phyloP scores from a whole-genome alignment of 2,329 filamentous ascomycete genomes.

The Thielaviopsis ethacetica region DNA sequence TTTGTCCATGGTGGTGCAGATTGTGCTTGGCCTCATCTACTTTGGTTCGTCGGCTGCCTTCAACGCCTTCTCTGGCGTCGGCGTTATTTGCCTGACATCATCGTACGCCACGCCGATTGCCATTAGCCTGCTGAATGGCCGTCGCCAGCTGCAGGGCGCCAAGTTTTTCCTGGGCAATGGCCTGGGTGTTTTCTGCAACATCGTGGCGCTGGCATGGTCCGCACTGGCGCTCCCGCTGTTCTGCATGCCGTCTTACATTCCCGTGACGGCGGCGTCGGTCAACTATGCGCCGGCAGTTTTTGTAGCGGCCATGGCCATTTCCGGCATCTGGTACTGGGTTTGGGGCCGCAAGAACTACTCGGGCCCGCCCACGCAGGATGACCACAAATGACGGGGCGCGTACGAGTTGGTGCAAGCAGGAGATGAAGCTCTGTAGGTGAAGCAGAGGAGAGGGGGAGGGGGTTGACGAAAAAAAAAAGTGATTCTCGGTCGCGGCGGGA shows the following conservation, averaged over 20 bases:
- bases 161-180: conserved; percentile 42
- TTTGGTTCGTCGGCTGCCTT: conserved; percentile 55
- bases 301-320: conserved; percentile 43
- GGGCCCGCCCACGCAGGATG: conserved; percentile 35
- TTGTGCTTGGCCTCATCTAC: conserved; percentile 49
- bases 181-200: conserved; percentile 45
- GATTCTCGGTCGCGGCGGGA: not conserved
- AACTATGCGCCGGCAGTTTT: conserved; percentile 69
- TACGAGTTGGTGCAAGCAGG: not conserved
- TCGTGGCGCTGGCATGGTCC: conserved; percentile 51
- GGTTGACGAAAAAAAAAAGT: not conserved
- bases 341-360: conserved; percentile 56
- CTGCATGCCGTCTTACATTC: conserved; percentile 53
- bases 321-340: conserved; percentile 48
- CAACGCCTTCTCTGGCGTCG: conserved; percentile 54
- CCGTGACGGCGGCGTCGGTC: conserved; percentile 41
- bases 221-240: conserved; percentile 54
- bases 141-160: conserved; percentile 39
- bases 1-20: conserved; percentile 49
- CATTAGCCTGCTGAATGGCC: conserved; percentile 43
- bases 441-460: not conserved
- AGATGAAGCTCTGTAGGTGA: too few species aligned
- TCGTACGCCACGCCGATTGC: conserved; percentile 52
- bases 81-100: conserved; percentile 52
- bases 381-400: not conserved